phyloP scores from a whole-genome alignment of 2,329 filamentous ascomycete species.

The Periconia sp. region DNA sequence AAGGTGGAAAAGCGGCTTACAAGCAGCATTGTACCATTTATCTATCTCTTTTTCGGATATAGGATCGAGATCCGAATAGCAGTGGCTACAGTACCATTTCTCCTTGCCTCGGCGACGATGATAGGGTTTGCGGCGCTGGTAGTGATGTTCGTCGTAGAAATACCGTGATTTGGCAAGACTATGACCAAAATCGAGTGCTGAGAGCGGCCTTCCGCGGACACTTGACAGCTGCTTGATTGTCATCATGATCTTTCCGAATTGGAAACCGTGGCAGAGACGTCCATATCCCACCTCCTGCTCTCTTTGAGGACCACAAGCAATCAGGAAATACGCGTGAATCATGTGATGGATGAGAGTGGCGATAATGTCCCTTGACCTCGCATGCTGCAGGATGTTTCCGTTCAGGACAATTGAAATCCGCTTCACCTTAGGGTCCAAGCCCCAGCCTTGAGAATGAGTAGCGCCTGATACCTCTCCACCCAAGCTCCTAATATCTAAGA shows the following conservation, averaged over 20 bases:
- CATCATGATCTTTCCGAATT: conserved; percentile 49
- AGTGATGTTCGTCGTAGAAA: conserved; percentile 20
- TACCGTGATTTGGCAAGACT: conserved; percentile 5
- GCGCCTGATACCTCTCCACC: conserved; percentile 38
- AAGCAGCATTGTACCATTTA: conserved; percentile 39
- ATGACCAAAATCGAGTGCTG: conserved; percentile 42
- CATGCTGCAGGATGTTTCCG: conserved; percentile 23
- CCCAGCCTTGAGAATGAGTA: conserved; percentile 42
- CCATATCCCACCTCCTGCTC: conserved; percentile 41
- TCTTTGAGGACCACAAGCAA: conserved; percentile 47
- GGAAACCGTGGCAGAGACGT: conserved; percentile 44
- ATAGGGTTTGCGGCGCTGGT: conserved; percentile 3
- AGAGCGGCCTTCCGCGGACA: conserved; percentile 31
- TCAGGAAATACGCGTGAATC: conserved; percentile 53
- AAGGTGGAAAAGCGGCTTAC: conserved; percentile 34
- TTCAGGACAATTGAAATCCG: conserved; percentile 49
- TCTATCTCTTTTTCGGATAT: conserved; percentile 32
- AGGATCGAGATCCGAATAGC: conserved; percentile 22
- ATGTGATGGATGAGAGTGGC: conserved; percentile 52
- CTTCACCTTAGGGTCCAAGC: conserved; percentile 28
- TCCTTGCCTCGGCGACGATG: conserved; percentile 10
- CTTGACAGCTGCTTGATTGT: conserved; percentile 44
- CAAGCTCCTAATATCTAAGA: conserved; percentile 36
- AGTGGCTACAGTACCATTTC: conserved; percentile 32
- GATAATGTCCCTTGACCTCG: conserved; percentile 40